These are phyloP conservation scores for Termitomyces sp. DNA, from an alignment of 768 basidiomycete species.

Conservation along the genomic window DNA sequence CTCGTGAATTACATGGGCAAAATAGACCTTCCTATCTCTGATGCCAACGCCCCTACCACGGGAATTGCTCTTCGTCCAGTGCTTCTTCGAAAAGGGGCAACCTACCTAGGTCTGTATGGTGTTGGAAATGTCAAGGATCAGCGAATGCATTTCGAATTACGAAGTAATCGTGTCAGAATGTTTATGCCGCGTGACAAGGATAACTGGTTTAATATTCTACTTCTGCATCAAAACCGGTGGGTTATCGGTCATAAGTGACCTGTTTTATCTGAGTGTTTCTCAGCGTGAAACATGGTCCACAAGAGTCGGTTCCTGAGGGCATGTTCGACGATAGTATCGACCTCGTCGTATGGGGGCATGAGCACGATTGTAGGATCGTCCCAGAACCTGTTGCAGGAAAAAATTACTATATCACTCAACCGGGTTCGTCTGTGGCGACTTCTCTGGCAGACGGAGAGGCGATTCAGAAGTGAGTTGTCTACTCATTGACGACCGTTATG, in stretches of 20 bases:
- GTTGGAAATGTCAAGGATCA: constrained; percentile 96
- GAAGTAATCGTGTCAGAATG: constrained; percentile 93
- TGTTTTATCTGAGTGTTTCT: neutral
- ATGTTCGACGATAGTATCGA: constrained; percentile 96
- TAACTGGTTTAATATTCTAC: constrained; percentile 91
- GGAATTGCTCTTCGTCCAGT: constrained; percentile 89
- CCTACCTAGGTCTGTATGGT: constrained; percentile 88
- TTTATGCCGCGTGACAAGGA: constrained; percentile 90
- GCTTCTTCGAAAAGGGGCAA: constrained; percentile 84
- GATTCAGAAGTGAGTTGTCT: constrained; percentile 67
- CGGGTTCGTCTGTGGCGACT: constrained; percentile 93
- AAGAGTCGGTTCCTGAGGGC: constrained; percentile 91
- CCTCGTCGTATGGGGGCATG: constrained; percentile 97
- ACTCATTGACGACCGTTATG: neutral
- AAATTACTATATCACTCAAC: constrained; percentile 88
- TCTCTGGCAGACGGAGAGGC: constrained; percentile 92
- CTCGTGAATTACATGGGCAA: constrained; percentile 98
- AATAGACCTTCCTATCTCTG: constrained; percentile 77
- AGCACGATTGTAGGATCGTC: constrained; percentile 92
- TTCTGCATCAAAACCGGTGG: constrained; percentile 95
- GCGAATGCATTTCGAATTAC: constrained; percentile 93
- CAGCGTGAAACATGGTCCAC: constrained; percentile 92
- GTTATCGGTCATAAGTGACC: constrained; percentile 13
- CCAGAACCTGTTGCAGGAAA: constrained; percentile 92
- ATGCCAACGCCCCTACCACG: constrained; percentile 55